Percentiles rank a stretch among this genome's conserved stretches.
Evolutionary conservation across 1,139 yeast species (phyloP).

Genomic region (Candida anutae): DNA sequence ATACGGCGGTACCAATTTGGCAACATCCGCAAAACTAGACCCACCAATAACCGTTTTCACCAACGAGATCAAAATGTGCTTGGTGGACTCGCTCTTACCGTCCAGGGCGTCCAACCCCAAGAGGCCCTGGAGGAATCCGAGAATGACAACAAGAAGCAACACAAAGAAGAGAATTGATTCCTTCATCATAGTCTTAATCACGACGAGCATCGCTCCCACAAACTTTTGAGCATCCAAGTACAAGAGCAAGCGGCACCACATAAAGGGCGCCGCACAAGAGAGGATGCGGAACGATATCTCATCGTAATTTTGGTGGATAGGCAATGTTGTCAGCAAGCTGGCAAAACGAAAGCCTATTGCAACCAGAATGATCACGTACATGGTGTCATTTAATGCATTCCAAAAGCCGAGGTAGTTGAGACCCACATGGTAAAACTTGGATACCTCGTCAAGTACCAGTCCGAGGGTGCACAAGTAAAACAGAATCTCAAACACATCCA

Average conservation of each 20-base stretch:
- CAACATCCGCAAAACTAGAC: conserved; percentile 65
- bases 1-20: conserved; percentile 73
- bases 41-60: conserved; percentile 66
- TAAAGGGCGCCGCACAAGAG: conserved; percentile 78
- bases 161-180: conserved; percentile 79
- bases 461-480: conserved; percentile 66
- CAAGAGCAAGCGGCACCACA: conserved; percentile 75
- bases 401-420: conserved; percentile 65
- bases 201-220: conserved; percentile 86
- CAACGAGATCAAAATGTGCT: conserved; percentile 54
- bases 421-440: conserved; percentile 74
- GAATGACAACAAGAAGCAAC: conserved; percentile 56
- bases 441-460: conserved; percentile 56
- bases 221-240: conserved; percentile 74
- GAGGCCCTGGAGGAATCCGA: conserved; percentile 84
- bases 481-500: conserved; percentile 40
- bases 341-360: conserved; percentile 52
- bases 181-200: conserved; percentile 77
- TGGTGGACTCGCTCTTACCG: conserved; percentile 71
- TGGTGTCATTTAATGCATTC: conserved; percentile 67
- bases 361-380: conserved; percentile 48
- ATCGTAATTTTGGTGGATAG: conserved; percentile 37
- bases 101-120: conserved; percentile 83
- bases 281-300: conserved; percentile 62
- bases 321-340: conserved; percentile 26